Evolutionary conservation across 805 yeast species (phyloP), one percentile per base, ranked within the genome.

Genomic region (Monosporozyma servazzii): DNA sequence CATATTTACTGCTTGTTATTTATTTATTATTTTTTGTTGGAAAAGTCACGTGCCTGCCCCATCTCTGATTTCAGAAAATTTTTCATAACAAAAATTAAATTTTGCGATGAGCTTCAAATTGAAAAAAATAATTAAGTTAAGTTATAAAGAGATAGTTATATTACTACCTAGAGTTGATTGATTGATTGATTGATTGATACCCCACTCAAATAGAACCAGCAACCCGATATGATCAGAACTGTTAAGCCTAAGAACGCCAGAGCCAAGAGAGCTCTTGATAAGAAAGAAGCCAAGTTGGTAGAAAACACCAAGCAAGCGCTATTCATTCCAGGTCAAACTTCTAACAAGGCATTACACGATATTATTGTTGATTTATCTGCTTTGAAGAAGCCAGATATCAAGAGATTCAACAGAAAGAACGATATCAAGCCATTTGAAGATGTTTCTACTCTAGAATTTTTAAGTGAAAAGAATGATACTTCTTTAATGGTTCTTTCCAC

Each of bases 381-480:
- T 3, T 73, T 91, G 66, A 93, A 93, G 71, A 89, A 91, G 69
- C 99, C 99, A 29, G 82, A 80, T 58, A 81, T 84, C 57, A 88
- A 88, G 70, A 81, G 95, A 64, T 91, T 93, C 65, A 76, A 81
- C 52, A 88, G 86, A 70, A 90, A 88, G 74, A 93, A 93, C 64
- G 91, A 88, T 45, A 76, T 91, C 55, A 78, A 84, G 58, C 98
- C 99, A 15, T 93, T 93, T 69, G 99, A 93, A 70, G 98, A 93
- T 66, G 77, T 88, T 13, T 61, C 84, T 2, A 79, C 84, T 37
- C 71, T 93, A 53, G 99, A 93, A 69, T 93, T 93, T 63, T 88
- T 93, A 70, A 78, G 96, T 59, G 96, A 91, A 69, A 93, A 93
- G 76, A 93, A 93, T 67, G 99, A 93, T 68, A 69, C 86, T 44